A percentile compares a stretch with the other conserved stretches of the same genome.
phyloP scores from a whole-genome alignment of 441 rosid species.

The Biscutella laevigata region DNA sequence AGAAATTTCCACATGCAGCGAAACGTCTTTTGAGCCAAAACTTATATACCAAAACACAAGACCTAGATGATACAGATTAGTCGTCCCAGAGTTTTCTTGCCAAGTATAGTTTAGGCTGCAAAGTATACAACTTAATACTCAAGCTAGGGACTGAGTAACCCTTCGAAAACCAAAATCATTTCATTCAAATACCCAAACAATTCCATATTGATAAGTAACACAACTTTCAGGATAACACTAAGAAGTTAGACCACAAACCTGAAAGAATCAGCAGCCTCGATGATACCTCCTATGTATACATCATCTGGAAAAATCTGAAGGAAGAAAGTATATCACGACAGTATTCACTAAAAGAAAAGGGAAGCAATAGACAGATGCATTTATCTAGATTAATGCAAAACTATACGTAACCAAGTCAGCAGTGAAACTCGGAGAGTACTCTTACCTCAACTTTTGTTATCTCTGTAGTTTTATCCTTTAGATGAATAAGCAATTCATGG shows the following conservation, averaged over 20 bases:
- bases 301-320: slow-evolving; percentile 86
- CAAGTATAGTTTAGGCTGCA: not conserved
- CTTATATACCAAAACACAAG: not conserved
- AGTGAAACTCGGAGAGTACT: slow-evolving; percentile 10
- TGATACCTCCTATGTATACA: slow-evolving; percentile 58
- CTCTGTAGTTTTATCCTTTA: slow-evolving; percentile 47
- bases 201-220: not conserved
- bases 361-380: not conserved
- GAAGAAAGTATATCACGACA: not conserved
- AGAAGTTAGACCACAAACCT: slow-evolving; percentile 41
- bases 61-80: not conserved
- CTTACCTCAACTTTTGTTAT: slow-evolving; percentile 67
- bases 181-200: not conserved
- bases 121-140: not conserved
- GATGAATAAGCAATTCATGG: slow-evolving; percentile 68
- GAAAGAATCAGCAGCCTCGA: slow-evolving; percentile 67
- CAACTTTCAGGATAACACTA: slow-evolving; percentile 10
- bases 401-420: slow-evolving; percentile 2
- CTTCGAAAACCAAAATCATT: not conserved
- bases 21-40: not conserved
- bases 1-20: not conserved
- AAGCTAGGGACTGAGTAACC: not conserved
- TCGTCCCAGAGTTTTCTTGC: not conserved
- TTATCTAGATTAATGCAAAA: not conserved
- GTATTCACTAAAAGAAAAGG: not conserved